phyloP scores from a whole-genome alignment of 2,329 filamentous ascomycete genomes.

The Apiospora rasikravindrae region DNA sequence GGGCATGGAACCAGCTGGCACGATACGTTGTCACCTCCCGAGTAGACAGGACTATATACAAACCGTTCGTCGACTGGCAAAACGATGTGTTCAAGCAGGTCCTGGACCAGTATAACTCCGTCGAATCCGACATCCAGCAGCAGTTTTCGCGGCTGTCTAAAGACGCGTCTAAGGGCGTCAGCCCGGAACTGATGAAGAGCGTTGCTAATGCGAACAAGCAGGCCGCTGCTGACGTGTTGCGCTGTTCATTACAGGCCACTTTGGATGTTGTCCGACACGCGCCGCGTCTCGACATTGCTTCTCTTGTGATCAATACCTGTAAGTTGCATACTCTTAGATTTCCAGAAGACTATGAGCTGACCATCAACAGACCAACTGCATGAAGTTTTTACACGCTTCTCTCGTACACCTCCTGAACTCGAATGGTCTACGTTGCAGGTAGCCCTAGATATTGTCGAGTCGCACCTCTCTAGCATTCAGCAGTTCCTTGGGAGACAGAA shows the following conservation, averaged over 20 bases:
- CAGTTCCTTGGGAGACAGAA: conserved; percentile 46
- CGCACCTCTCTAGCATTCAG: conserved; percentile 53
- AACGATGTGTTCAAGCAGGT: conserved; percentile 62
- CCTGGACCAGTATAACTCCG: conserved; percentile 61
- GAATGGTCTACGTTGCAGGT: conserved; percentile 54
- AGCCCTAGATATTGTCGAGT: conserved; percentile 52
- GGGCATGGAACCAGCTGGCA: conserved; percentile 67
- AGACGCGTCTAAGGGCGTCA: conserved; percentile 43
- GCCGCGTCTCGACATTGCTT: conserved; percentile 50
- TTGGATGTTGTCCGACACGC: conserved; percentile 56
- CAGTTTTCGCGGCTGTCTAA: conserved; percentile 57
- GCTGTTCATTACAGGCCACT: conserved; percentile 54
- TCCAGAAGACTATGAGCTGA: background rate
- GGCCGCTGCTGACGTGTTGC: conserved; percentile 58
- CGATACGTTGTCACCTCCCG: conserved; percentile 60
- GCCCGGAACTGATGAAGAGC: conserved; percentile 51
- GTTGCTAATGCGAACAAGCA: conserved; percentile 59
- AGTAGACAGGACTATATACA: conserved; percentile 47
- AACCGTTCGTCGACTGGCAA: conserved; percentile 61
- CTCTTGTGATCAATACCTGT: conserved; percentile 55
- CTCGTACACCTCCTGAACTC: conserved; percentile 47
- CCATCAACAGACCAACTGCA: conserved; percentile 50
- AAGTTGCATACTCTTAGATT: conserved; percentile 21
- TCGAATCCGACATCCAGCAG: conserved; percentile 60
- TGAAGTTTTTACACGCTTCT: conserved; percentile 56